Evolutionary conservation across 176 grass and related monocot species (phyloP), one percentile per base, ranked within the genome.

Genomic region (Paspalum notatum): DNA sequence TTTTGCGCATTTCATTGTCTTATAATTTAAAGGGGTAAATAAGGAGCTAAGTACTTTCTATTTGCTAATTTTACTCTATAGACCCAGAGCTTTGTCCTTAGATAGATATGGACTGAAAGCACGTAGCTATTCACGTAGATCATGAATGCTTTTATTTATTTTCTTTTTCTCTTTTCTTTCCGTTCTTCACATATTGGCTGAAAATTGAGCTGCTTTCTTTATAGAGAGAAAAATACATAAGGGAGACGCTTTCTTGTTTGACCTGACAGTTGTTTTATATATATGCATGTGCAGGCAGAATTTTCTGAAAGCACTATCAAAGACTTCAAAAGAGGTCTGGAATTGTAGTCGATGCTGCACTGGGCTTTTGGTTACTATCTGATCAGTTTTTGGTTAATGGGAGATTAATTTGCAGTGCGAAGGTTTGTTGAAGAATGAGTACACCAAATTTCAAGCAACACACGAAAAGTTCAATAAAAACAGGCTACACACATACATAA

Each of bases 401-500:
- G 25, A 52, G 76, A 45, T 83, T 61, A 39, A 53, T 71, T 40
- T 87, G 40, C 59, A 98, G 95, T 98, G 88, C 58, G 95, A 94
- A 84, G 79, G 73, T 50, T 83, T 86, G 62, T 68, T 98, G 95
- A 98, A 94, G 81, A 92, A 86, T 54, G 95, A 98, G 80, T 85
- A 89, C 83, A 72, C 87, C 62, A 92, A 94, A 71, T 92, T 92
- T 75, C 85, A 92, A 83, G 90, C 76, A 83, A 86, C 87, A 38
- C 88, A 94, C 74, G 92, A 98, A 11, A 90, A 86, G 73, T 97
- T 98, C 77, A 81, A 71, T 77, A 94, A 91, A 87, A 94, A n/a
- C 94, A 94, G 78, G 80, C 84, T 80, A 88, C 85, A 56, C 88
- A 88, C 59, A 65, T 91, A 74, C 95, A 94, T 47, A 87, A 71